A percentile compares a stretch with the other conserved stretches of the same genome.
Conservation (phyloP, 352 stramenopile species). For the Pythium coloratum region DNA sequence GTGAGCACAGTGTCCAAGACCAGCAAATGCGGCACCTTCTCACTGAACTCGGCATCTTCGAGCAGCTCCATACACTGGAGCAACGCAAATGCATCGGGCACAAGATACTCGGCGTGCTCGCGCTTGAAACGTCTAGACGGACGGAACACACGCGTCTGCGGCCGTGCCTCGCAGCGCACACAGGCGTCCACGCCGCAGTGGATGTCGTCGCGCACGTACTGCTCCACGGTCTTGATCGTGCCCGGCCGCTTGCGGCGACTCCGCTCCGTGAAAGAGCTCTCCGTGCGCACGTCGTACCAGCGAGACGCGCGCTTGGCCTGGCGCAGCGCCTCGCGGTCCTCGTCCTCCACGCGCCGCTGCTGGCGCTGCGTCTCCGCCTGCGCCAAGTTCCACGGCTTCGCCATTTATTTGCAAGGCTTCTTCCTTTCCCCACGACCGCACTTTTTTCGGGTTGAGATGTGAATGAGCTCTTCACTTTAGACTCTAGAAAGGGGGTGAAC, state of each 20-base stretch:
- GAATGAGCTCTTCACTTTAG: background rate
- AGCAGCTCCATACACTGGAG: constrained; percentile 80
- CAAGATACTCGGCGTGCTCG: constrained; percentile 53
- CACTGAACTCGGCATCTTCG: constrained; percentile 51
- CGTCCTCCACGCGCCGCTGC: constrained; percentile 26
- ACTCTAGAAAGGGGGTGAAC: background rate
- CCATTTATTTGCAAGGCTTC: background rate
- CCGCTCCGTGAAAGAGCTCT: constrained; percentile 71
- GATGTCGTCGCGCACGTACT: constrained; percentile 71
- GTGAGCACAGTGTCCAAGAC: constrained; percentile 77
- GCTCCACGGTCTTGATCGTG: constrained; percentile 63
- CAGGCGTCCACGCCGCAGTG: constrained; percentile 66
- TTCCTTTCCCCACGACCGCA: background rate
- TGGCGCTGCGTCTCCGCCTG: constrained; percentile 29
- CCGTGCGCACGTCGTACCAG: constrained; percentile 59
- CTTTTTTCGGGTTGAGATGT: background rate
- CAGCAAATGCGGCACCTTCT: constrained; percentile 43
- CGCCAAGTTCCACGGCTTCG: constrained; percentile 35
- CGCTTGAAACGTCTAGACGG: constrained; percentile 34
- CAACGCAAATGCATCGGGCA: constrained; percentile 70
- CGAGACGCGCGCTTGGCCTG: constrained; percentile 16
- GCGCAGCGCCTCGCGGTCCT: constrained; percentile 19
- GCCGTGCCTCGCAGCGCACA: constrained; percentile 33
- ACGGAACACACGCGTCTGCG: constrained; percentile 19
- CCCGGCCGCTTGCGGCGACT: constrained; percentile 74